phyloP scores from a whole-genome alignment of 208 protist species.

The Leishmania amazonensis region DNA sequence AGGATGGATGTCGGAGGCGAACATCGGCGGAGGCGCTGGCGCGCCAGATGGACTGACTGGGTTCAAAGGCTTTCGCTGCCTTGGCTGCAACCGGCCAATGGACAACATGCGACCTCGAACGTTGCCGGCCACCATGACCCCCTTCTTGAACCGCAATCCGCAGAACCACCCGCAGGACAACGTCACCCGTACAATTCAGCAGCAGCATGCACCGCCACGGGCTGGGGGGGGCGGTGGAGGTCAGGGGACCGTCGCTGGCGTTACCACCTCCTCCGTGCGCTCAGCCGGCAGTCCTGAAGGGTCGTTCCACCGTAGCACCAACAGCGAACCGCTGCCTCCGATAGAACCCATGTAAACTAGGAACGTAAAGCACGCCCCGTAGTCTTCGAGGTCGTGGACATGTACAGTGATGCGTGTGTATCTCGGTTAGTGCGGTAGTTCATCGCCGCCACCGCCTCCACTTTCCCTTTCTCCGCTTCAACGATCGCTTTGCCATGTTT shows the following conservation, averaged over 20 bases:
- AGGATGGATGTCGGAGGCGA: slow-evolving; percentile 54
- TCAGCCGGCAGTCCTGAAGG: slow-evolving; percentile 12
- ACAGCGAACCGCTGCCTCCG: slow-evolving; percentile 28
- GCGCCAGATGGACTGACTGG: slow-evolving; percentile 79
- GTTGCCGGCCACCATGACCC: slow-evolving; percentile 53
- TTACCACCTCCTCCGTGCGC: background rate
- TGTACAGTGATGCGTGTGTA: background rate
- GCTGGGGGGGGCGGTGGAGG: background rate
- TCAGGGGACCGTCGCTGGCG: background rate
- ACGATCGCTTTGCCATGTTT: background rate
- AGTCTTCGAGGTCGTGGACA: background rate
- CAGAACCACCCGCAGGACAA: slow-evolving; percentile 73
- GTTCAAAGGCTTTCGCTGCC: slow-evolving; percentile 89
- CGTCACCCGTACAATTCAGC: slow-evolving; percentile 69
- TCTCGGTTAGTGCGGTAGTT: background rate
- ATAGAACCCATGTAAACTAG: slow-evolving; percentile 25
- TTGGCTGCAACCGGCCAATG: slow-evolving; percentile 85
- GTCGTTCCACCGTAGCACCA: slow-evolving; percentile 29
- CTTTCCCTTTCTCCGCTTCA: background rate
- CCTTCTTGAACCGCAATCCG: slow-evolving; percentile 79
- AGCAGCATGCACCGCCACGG: slow-evolving; percentile 48
- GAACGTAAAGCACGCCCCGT: background rate
- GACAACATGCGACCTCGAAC: slow-evolving; percentile 79
- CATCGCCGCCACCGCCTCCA: background rate
- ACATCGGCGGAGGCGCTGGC: slow-evolving; percentile 26